These are phyloP conservation scores for Chaetomium cochliodes DNA, from an alignment of 495 filamentous ascomycete species.

Conservation along the genomic window DNA sequence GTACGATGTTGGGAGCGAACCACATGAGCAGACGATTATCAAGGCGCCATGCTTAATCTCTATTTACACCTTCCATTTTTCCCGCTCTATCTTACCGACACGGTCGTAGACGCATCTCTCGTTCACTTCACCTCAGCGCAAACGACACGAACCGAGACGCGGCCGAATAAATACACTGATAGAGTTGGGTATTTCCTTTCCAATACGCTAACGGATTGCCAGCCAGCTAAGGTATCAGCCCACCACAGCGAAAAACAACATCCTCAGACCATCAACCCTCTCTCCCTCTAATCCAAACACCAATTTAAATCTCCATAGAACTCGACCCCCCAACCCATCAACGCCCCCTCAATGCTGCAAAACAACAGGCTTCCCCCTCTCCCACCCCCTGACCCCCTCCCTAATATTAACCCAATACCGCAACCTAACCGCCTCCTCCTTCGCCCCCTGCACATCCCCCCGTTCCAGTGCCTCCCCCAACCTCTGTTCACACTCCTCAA, in stretches of 20 bases:
- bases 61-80: background rate
- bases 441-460: conserved; percentile 66
- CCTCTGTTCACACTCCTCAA: conserved; percentile 55
- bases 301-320: too few species aligned
- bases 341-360: conserved; percentile 55
- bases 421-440: conserved; percentile 68
- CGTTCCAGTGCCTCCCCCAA: conserved; percentile 62
- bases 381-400: conserved; percentile 80
- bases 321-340: background rate
- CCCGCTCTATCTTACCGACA: too few species aligned
- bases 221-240: background rate
- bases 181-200: background rate
- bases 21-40: background rate
- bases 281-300: background rate
- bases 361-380: conserved; percentile 66
- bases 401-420: conserved; percentile 90
- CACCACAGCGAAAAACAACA: background rate
- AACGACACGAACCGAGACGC: background rate
- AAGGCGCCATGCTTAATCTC: background rate
- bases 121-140: background rate
- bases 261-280: background rate
- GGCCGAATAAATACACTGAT: background rate
- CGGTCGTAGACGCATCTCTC: background rate
- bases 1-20: background rate
- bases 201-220: background rate